Conservation (phyloP, 2,329 filamentous ascomycete species). For the Diatrype stigma region DNA sequence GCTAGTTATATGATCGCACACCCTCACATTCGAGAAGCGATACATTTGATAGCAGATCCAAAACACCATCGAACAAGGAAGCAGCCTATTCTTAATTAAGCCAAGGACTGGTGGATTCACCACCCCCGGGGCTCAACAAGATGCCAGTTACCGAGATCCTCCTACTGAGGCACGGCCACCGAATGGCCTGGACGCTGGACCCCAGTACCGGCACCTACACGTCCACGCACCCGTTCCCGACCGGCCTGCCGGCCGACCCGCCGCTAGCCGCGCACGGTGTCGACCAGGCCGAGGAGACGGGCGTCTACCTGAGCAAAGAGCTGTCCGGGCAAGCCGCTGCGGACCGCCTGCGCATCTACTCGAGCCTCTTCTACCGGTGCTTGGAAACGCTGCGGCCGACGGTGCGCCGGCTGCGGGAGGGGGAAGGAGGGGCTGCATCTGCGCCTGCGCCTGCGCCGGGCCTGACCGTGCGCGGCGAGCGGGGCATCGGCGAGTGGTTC, state of each 20-base stretch:
- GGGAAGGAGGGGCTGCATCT: background rate
- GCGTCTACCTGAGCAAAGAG: background rate
- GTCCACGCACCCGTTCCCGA: background rate
- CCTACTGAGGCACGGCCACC: conserved; percentile 1
- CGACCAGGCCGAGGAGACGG: background rate
- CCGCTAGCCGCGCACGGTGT: background rate
- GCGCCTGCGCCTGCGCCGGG: no score
- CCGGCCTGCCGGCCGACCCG: conserved; percentile 1
- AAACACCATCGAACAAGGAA: no score
- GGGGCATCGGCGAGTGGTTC: conserved; percentile 1
- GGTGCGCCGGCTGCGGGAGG: background rate
- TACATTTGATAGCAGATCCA: no score
- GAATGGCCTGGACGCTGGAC: conserved; percentile 1
- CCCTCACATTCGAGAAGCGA: no score
- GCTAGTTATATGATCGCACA: no score
- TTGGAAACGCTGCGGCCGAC: background rate
- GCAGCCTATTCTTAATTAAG: no score
- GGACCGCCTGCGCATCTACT: conserved; percentile 1
- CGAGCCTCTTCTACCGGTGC: background rate
- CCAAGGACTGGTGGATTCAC: no score
- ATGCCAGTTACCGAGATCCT: conserved; percentile 1
- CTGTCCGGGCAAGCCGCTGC: background rate
- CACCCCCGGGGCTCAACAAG: no score
- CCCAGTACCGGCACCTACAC: background rate
- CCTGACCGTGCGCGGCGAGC: background rate